Conservation (phyloP, 1,284 basidiomycete species). For the Trichosporon inkin region DNA sequence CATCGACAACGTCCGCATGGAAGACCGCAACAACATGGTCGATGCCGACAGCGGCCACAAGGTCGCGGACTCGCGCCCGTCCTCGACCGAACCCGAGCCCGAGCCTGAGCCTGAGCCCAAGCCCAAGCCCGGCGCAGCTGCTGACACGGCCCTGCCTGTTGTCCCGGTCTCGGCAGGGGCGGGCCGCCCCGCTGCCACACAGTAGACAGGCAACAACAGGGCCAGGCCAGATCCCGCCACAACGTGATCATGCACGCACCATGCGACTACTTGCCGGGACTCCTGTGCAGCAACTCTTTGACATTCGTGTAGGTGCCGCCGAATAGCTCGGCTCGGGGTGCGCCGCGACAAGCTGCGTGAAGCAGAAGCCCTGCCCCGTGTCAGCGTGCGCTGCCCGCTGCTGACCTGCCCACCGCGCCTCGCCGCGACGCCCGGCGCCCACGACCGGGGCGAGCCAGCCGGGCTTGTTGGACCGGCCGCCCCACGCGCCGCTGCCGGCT, state of each 20-base stretch:
- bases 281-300: constrained; percentile 32
- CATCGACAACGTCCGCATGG: constrained; percentile 36
- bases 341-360: constrained; percentile 27
- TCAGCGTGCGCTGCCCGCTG: not conserved
- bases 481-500: constrained; percentile 29
- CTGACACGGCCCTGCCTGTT: too few relatives aligned
- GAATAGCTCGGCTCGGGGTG: constrained; percentile 27
- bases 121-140: too few relatives aligned
- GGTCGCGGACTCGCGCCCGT: not conserved
- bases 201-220: too few relatives aligned
- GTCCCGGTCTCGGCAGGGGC: too few relatives aligned
- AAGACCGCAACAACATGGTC: constrained; percentile 33
- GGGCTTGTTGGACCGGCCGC: constrained; percentile 27
- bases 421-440: constrained; percentile 23
- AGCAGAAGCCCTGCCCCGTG: constrained; percentile 24
- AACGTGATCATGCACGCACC: too few relatives aligned
- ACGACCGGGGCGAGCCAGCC: constrained; percentile 32
- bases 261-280: too few relatives aligned
- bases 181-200: too few relatives aligned
- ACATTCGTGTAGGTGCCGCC: constrained; percentile 29
- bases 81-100: too few relatives aligned
- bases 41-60: constrained; percentile 9
- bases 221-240: too few relatives aligned
- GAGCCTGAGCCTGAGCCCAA: too few relatives aligned
- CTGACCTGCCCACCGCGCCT: constrained; percentile 5